These are phyloP conservation scores for Cordyceps farinosa DNA, from an alignment of 2,329 filamentous ascomycete genomes.

Conservation along the genomic window DNA sequence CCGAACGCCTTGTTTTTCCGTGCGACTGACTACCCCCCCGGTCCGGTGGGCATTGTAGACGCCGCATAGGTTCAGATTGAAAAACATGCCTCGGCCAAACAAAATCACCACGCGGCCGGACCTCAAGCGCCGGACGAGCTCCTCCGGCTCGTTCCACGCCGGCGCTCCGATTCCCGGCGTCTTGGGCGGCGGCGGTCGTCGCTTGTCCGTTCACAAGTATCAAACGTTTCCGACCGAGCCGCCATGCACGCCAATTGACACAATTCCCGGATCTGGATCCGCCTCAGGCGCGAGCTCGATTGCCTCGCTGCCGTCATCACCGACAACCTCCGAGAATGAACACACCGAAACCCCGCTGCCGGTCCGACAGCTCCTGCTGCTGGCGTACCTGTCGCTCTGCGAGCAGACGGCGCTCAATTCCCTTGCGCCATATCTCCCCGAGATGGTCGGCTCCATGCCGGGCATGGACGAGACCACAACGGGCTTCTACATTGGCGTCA, in stretches of 20 bases:
- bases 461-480: conserved; percentile 68
- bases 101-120: conserved; percentile 9
- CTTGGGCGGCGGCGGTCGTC: conserved; percentile 26
- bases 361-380: conserved; percentile 72
- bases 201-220: conserved; percentile 57
- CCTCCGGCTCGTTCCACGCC: conserved; percentile 50
- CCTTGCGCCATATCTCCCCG: conserved; percentile 89
- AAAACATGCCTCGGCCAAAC: conserved; percentile 15
- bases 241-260: conserved; percentile 60
- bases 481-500: conserved; percentile 83
- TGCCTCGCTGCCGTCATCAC: conserved; percentile 12
- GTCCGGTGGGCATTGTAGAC: background rate
- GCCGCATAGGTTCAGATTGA: background rate
- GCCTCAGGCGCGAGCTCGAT: conserved; percentile 22
- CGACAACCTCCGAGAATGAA: conserved; percentile 28
- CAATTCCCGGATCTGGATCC: conserved; percentile 31
- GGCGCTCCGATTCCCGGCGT: conserved; percentile 46
- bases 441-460: conserved; percentile 85
- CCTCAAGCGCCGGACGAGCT: conserved; percentile 23
- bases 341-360: conserved; percentile 68
- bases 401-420: conserved; percentile 98
- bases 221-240: conserved; percentile 78
- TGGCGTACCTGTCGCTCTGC: conserved; percentile 83
- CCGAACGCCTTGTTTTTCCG: background rate
- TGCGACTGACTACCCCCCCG: background rate